Evolutionary conservation across 2,329 filamentous ascomycete genomes (phyloP).

Genomic region (Coniochaeta hoffmannii): DNA sequence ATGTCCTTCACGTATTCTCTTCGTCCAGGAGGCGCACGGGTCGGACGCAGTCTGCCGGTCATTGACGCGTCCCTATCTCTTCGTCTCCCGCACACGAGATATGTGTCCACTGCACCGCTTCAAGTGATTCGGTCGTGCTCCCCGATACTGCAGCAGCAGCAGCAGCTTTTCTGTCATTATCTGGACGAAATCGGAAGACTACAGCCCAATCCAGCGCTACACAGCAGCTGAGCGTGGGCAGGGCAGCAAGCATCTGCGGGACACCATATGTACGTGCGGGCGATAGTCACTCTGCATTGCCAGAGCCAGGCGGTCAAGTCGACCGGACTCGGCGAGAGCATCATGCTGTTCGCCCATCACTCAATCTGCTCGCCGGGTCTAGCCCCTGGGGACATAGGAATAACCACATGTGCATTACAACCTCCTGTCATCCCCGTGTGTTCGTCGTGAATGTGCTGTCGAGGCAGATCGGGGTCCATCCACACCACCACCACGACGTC

Average conservation of each 20-base stretch:
- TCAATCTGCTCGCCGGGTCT: too few relatives aligned
- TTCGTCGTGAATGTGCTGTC: not conserved
- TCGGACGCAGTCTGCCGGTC: not conserved
- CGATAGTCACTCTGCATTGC: not conserved
- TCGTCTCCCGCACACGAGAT: not conserved
- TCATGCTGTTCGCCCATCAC: not conserved
- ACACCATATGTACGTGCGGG: not conserved
- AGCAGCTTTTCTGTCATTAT: not conserved
- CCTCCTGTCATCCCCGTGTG: not conserved
- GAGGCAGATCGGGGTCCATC: not conserved
- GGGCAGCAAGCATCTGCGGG: too few relatives aligned
- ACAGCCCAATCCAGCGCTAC: not conserved
- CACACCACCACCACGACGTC: not conserved
- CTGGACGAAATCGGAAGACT: not conserved
- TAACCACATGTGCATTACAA: too few relatives aligned
- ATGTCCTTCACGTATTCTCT: not conserved
- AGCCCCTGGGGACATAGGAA: too few relatives aligned
- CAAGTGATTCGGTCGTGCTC: not conserved
- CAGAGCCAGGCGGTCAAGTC: too few relatives aligned
- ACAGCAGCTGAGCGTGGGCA: not conserved
- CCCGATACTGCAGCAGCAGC: not conserved
- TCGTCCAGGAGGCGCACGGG: too few relatives aligned
- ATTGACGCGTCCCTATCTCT: not conserved
- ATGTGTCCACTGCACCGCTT: not conserved
- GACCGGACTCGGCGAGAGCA: too few relatives aligned